These are phyloP conservation scores for Cyclostephanos invisitatus DNA, from an alignment of 108 stramenopile genomes.

Conservation along the genomic window DNA sequence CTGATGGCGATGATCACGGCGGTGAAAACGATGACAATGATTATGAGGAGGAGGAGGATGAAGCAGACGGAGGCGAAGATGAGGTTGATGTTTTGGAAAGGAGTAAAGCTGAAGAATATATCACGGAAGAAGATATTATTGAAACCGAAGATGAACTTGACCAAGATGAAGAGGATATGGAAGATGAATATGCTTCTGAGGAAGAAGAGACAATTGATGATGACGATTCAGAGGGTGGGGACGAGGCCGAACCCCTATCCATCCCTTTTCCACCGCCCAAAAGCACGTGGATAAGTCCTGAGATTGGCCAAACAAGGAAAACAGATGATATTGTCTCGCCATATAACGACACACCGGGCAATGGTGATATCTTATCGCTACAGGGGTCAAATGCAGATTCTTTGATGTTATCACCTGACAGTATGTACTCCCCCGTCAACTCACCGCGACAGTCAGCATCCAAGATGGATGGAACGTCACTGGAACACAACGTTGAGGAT, in stretches of 20 bases:
- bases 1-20: slow-evolving; percentile 9
- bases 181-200: background rate
- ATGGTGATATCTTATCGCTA: background rate
- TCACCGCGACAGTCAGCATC: background rate
- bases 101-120: background rate
- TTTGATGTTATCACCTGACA: background rate
- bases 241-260: background rate
- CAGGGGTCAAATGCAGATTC: background rate
- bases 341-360: background rate
- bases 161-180: slow-evolving; percentile 5
- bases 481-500: slow-evolving; percentile 2
- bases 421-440: background rate
- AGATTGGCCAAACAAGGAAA: background rate
- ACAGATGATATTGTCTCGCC: background rate
- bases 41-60: background rate
- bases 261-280: background rate
- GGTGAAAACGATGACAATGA: background rate
- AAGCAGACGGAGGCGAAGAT: background rate
- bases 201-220: slow-evolving; percentile 3
- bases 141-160: slow-evolving; percentile 22
- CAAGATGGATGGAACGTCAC: background rate
- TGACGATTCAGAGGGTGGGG: background rate
- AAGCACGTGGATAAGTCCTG: slow-evolving; percentile 7
- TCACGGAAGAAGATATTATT: slow-evolving; percentile 14
- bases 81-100: background rate